Base-by-base conservation (phyloP, 495 filamentous ascomycete species). In the Trichoderma orchidacearum region DNA sequence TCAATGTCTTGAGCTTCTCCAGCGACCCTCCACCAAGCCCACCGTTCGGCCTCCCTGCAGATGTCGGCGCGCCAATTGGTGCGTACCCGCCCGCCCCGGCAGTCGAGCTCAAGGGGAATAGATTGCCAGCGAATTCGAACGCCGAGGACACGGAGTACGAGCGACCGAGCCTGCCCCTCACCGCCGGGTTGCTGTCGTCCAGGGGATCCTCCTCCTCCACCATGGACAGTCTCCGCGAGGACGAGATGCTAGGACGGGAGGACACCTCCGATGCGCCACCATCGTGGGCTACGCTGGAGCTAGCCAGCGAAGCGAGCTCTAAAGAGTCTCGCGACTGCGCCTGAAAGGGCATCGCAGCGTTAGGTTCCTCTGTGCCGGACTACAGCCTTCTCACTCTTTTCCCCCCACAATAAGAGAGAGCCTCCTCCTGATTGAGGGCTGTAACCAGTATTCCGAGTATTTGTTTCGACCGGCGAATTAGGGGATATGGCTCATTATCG, bases 1-100 rank as follows among this genome's bases (percentile, higher is more conserved):
- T 96, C 63, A 98, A 68, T 0, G 89, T 92, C 74, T 98, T 98
- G 71, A 95, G 87, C 65, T 89, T 90, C 73, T 98, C 93, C 59
- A 98, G 70, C 8, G 84, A 86, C n/a, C 70, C 73, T 1, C 69
- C 75, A 0, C 74, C 76, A 12, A 76, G 53, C 12, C 72, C 74
- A 8, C 70, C 67, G 31, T 66, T 69, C 4, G 62, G 60, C 30
- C 80, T 75, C 6, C 73, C 72, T 5, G 78, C 64, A 30, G 79
- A 73, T 5, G 82, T 80, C 3, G 89, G 80, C 9, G 83, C 82
- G 23, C 89, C 89, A 11, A 96, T 70, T 3, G 90, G 86, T 21
- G 90, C 85, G 68, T 96, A 96, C 2, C 83, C 80, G 51, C 72
- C 68, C 13, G 84, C 86, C 36, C 76, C 77, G 12, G 85, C 80